Evolutionary conservation across 2,329 filamentous ascomycete genomes (phyloP).

Genomic region (Claviceps maximensis): DNA sequence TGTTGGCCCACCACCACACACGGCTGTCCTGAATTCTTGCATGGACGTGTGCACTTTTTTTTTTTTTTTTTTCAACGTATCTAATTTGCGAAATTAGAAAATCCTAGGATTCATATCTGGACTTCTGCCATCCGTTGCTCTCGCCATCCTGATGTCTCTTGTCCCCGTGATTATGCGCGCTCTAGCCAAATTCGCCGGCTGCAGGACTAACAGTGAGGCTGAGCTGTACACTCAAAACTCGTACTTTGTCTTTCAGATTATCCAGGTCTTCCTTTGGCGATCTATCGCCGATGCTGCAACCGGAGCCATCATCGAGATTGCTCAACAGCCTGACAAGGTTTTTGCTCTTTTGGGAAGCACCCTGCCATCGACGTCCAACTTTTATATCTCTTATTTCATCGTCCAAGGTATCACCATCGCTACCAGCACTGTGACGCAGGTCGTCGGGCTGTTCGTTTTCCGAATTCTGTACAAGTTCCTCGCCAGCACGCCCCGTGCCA

Average conservation of each 20-base stretch:
- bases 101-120: conserved; percentile 74
- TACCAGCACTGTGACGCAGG: conserved; percentile 60
- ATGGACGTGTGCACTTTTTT: too few relatives aligned
- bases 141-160: conserved; percentile 71
- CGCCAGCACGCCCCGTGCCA: conserved; percentile 63
- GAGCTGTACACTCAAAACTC: conserved; percentile 85
- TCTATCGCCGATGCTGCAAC: conserved; percentile 71
- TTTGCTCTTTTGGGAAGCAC: conserved; percentile 55
- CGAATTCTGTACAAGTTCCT: conserved; percentile 56
- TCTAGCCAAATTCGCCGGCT: conserved; percentile 67
- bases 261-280: conserved; percentile 87
- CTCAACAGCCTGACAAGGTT: conserved; percentile 44
- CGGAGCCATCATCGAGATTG: conserved; percentile 50
- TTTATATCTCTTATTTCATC: conserved; percentile 85
- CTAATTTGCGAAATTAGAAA: conserved; percentile 8
- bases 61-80: not conserved
- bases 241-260: conserved; percentile 81
- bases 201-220: conserved; percentile 63
- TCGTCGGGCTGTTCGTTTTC: conserved; percentile 50
- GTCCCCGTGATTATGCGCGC: conserved; percentile 53
- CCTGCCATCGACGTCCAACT: conserved; percentile 76
- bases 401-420: conserved; percentile 71
- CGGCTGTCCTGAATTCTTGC: too few relatives aligned
- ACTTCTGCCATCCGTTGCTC: conserved; percentile 64
- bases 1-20: too few relatives aligned